These are phyloP conservation scores for Ephemerocybe angulata DNA, from an alignment of 768 basidiomycete species.

Conservation along the genomic window DNA sequence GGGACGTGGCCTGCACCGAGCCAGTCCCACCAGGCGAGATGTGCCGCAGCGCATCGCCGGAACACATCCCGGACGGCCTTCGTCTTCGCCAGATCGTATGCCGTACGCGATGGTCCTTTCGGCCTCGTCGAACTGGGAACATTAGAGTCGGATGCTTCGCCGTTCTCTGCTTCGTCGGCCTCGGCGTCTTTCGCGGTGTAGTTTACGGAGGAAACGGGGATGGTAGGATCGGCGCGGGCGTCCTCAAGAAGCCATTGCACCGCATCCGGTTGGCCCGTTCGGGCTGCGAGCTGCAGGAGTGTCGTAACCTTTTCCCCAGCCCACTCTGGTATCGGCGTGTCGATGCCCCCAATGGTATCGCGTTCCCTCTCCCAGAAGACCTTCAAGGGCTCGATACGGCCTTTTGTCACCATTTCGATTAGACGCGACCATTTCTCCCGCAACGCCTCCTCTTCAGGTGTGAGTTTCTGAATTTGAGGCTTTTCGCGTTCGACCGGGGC, in stretches of 20 bases:
- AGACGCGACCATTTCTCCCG: constrained; percentile 81
- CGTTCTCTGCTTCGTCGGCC: constrained; percentile 26
- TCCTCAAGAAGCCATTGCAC: constrained; percentile 77
- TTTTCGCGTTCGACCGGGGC: constrained; percentile 39
- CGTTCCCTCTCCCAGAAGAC: constrained; percentile 80
- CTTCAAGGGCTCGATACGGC: constrained; percentile 75
- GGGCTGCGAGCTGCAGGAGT: constrained; percentile 73
- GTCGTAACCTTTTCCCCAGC: constrained; percentile 56
- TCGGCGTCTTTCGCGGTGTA: constrained; percentile 23
- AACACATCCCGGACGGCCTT: constrained; percentile 80
- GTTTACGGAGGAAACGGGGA: constrained; percentile 42
- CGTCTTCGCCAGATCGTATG: constrained; percentile 83
- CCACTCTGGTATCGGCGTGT: constrained; percentile 70
- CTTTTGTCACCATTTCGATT: constrained; percentile 89
- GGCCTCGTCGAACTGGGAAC: not conserved
- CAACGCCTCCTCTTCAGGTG: constrained; percentile 73
- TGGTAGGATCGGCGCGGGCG: constrained; percentile 74
- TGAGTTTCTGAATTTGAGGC: constrained; percentile 55
- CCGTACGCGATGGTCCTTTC: constrained; percentile 50
- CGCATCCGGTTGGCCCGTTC: constrained; percentile 71
- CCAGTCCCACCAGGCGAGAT: constrained; percentile 95
- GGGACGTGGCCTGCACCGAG: constrained; percentile 78
- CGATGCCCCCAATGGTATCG: constrained; percentile 50
- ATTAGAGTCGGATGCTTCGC: constrained; percentile 1
- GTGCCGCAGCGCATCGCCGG: constrained; percentile 72